Evolutionary conservation across 139 green algal species (phyloP).

Genomic region (Tetratostichococcus sp.): DNA sequence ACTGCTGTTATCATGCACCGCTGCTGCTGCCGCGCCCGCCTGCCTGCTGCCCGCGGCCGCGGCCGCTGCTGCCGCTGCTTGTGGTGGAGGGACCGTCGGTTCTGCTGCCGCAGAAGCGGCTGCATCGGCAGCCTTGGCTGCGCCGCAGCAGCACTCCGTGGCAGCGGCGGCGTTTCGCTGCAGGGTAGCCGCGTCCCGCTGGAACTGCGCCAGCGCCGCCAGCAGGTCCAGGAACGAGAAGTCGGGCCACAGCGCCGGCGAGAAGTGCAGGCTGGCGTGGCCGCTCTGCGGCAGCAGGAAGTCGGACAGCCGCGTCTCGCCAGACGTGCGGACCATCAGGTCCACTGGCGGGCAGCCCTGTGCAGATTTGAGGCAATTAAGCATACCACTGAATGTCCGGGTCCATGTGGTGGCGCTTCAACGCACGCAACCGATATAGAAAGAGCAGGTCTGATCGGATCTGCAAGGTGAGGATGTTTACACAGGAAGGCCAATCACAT

Average conservation of each 20-base stretch:
- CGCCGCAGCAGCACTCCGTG: not conserved
- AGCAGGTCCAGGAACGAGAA: slow-evolving; percentile 75
- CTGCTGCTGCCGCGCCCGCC: not conserved
- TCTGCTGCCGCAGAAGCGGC: too few species aligned
- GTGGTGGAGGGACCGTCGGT: too few species aligned
- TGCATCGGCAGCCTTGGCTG: too few species aligned
- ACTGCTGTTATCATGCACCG: not conserved
- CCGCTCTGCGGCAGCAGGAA: slow-evolving; percentile 82
- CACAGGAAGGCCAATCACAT: too few species aligned
- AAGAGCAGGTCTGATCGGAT: too few species aligned
- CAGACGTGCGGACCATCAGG: slow-evolving; percentile 83
- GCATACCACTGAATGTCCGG: too few species aligned
- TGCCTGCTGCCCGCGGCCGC: too few species aligned
- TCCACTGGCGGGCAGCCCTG: slow-evolving; percentile 66
- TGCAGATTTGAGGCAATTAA: not conserved
- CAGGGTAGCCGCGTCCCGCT: not conserved
- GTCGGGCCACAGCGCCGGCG: slow-evolving; percentile 79
- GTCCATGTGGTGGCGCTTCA: too few species aligned
- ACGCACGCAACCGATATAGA: too few species aligned
- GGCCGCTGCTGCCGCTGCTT: too few species aligned
- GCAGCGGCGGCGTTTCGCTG: not conserved
- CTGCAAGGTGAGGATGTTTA: too few species aligned
- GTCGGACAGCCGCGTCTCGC: slow-evolving; percentile 84
- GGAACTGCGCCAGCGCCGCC: slow-evolving; percentile 50
- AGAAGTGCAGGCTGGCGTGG: slow-evolving; percentile 71